Evolutionary conservation across 805 yeast genomes (phyloP).

Genomic region (Starmerella geochares): DNA sequence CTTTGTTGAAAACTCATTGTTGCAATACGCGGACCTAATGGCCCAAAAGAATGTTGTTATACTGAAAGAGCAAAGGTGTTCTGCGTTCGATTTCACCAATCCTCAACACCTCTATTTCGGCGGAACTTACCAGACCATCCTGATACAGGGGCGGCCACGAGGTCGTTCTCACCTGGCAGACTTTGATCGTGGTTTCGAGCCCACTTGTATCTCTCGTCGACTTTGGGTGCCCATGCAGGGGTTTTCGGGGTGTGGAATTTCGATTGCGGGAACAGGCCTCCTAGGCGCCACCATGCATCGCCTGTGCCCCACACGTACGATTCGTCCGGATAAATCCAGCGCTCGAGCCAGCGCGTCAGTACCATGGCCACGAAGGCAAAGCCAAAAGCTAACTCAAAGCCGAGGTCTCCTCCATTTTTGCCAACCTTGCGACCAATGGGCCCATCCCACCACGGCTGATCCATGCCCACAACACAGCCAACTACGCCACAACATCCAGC

Average conservation of each 20-base stretch:
- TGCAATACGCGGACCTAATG: too few relatives aligned
- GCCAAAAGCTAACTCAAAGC: slow-evolving; percentile 63
- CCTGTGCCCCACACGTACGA: slow-evolving; percentile 22
- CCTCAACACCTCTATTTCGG: slow-evolving; percentile 18
- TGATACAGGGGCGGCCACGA: neutral
- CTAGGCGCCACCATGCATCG: slow-evolving; percentile 25
- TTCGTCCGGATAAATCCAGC: slow-evolving; percentile 23
- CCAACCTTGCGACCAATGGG: slow-evolving; percentile 56
- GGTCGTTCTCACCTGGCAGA: slow-evolving; percentile 13
- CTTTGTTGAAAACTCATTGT: too few relatives aligned
- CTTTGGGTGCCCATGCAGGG: slow-evolving; percentile 18
- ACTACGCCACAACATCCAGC: slow-evolving; percentile 77
- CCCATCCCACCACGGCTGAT: slow-evolving; percentile 78
- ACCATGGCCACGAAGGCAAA: slow-evolving; percentile 48
- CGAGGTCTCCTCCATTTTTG: slow-evolving; percentile 68
- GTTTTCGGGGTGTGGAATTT: slow-evolving; percentile 12
- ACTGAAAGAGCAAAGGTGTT: too few relatives aligned
- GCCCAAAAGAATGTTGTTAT: too few relatives aligned
- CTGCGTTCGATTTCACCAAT: slow-evolving; percentile 6
- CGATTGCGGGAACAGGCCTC: slow-evolving; percentile 6
- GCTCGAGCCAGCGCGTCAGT: slow-evolving; percentile 25
- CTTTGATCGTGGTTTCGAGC: slow-evolving; percentile 15
- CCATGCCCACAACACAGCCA: slow-evolving; percentile 82
- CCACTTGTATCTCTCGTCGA: slow-evolving; percentile 21
- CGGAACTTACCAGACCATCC: slow-evolving; percentile 6